Evolutionary conservation across 1,284 basidiomycete genomes (phyloP).

Genomic region (Meira miltonrushii): DNA sequence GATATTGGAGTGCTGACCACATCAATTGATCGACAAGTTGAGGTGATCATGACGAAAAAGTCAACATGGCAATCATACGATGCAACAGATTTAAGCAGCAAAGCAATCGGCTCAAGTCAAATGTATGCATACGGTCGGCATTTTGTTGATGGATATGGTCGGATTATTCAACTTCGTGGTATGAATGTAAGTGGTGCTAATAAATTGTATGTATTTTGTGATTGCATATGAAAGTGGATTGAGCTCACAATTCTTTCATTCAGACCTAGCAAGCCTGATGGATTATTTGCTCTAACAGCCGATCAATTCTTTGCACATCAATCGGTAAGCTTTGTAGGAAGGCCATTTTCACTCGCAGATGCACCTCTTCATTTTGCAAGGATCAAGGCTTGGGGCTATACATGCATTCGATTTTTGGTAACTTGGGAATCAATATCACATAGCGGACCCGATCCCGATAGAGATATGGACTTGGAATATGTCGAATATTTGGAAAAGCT

Average conservation of each 20-base stretch:
- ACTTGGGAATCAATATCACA: conserved; percentile 98
- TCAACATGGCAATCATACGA: too few relatives aligned
- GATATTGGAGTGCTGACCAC: too few relatives aligned
- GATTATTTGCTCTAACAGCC: conserved; percentile 27
- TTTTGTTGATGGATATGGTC: conserved; percentile 46
- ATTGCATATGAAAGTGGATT: too few relatives aligned
- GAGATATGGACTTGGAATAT: conserved; percentile 73
- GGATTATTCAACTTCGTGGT: conserved; percentile 52
- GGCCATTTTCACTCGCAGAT: conserved; percentile 52
- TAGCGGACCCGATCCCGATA: conserved; percentile 54
- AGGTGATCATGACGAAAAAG: too few relatives aligned
- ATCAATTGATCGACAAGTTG: too few relatives aligned
- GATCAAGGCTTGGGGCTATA: conserved; percentile 52
- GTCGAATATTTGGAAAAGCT: conserved; percentile 71
- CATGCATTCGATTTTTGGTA: conserved; percentile 62
- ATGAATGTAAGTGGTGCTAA: conserved; percentile 51
- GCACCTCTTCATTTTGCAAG: conserved; percentile 47
- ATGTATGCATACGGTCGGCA: conserved; percentile 24
- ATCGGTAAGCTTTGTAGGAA: conserved; percentile 50
- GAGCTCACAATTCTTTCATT: background rate
- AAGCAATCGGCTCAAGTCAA: conserved; percentile 23
- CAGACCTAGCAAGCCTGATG: conserved; percentile 19
- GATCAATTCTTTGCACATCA: conserved; percentile 46
- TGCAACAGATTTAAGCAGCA: conserved; percentile 24
- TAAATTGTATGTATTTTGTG: conserved; percentile 47